Conservation (phyloP, 2,329 filamentous ascomycete species). For the Nothophaeocryptopus gaeumannii region DNA sequence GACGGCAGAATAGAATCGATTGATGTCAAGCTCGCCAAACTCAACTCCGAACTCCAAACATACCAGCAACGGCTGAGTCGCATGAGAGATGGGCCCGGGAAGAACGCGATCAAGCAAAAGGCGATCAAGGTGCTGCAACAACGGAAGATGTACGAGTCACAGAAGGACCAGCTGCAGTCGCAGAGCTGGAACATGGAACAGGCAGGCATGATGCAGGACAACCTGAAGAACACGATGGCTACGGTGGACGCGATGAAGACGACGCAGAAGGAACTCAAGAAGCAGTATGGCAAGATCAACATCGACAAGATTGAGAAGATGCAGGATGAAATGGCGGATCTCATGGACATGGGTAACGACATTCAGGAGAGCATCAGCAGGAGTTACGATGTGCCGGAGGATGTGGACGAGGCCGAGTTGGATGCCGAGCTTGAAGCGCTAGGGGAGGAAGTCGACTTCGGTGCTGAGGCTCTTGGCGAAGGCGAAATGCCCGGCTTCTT, state of each 20-base stretch:
- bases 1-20: slow-evolving; percentile 80
- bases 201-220: slow-evolving; percentile 97
- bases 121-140: slow-evolving; percentile 91
- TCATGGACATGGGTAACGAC: slow-evolving; percentile 97
- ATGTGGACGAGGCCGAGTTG: slow-evolving; percentile 93
- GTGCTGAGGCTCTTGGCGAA: slow-evolving; percentile 59
- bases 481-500: slow-evolving; percentile 74
- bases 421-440: slow-evolving; percentile 95
- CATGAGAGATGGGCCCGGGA: slow-evolving; percentile 94
- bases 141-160: slow-evolving; percentile 88
- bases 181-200: slow-evolving; percentile 99
- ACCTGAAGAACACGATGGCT: slow-evolving; percentile 96
- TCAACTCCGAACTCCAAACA: slow-evolving; percentile 83
- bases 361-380: slow-evolving; percentile 92
- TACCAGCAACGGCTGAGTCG: slow-evolving; percentile 85
- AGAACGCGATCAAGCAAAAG: slow-evolving; percentile 88
- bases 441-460: slow-evolving; percentile 89
- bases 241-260: slow-evolving; percentile 97
- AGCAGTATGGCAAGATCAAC: slow-evolving; percentile 96
- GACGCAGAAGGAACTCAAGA: slow-evolving; percentile 85
- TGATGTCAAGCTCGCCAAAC: slow-evolving; percentile 89
- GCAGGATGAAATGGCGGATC: slow-evolving; percentile 98
- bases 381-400: slow-evolving; percentile 92
- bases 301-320: slow-evolving; percentile 96
- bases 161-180: slow-evolving; percentile 87